Conservation (phyloP, 2,329 filamentous ascomycete genomes). For the Aspergillus texensis region DNA sequence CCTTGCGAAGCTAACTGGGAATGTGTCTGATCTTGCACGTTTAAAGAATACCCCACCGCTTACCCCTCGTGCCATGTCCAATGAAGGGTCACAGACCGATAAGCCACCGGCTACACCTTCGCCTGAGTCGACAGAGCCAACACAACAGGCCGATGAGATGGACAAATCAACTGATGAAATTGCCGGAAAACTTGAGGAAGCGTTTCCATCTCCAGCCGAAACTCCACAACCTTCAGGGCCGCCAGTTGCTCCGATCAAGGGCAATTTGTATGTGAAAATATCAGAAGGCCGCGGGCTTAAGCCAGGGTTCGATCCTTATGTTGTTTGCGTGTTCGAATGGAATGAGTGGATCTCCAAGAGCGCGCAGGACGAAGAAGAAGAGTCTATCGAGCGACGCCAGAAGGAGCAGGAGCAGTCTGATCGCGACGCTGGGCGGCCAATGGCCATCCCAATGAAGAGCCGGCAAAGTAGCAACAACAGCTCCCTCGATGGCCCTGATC, state of each 20-base stretch:
- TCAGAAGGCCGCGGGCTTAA: slow-evolving; percentile 80
- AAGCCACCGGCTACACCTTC: slow-evolving; percentile 33
- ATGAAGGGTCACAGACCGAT: slow-evolving; percentile 51
- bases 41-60: slow-evolving; percentile 91
- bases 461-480: slow-evolving; percentile 96
- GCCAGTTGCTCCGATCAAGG: slow-evolving; percentile 73
- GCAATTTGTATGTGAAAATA: slow-evolving; percentile 88
- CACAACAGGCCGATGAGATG: slow-evolving; percentile 25
- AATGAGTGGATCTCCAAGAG: slow-evolving; percentile 94
- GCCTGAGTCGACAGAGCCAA: slow-evolving; percentile 22
- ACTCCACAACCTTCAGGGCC: slow-evolving; percentile 49
- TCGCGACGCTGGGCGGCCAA: slow-evolving; percentile 79
- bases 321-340: slow-evolving; percentile 94
- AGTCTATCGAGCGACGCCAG: slow-evolving; percentile 64
- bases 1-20: slow-evolving; percentile 76
- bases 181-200: slow-evolving; percentile 40
- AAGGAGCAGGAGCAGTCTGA: slow-evolving; percentile 64
- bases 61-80: slow-evolving; percentile 83
- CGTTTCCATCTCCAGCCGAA: slow-evolving; percentile 33
- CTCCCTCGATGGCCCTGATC: slow-evolving; percentile 65
- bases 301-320: slow-evolving; percentile 85
- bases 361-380: slow-evolving; percentile 64
- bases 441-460: slow-evolving; percentile 96
- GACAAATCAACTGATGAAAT: slow-evolving; percentile 38
- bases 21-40: slow-evolving; percentile 59